Conservation (phyloP, 352 stramenopile species). For the Lagenidium giganteum region DNA sequence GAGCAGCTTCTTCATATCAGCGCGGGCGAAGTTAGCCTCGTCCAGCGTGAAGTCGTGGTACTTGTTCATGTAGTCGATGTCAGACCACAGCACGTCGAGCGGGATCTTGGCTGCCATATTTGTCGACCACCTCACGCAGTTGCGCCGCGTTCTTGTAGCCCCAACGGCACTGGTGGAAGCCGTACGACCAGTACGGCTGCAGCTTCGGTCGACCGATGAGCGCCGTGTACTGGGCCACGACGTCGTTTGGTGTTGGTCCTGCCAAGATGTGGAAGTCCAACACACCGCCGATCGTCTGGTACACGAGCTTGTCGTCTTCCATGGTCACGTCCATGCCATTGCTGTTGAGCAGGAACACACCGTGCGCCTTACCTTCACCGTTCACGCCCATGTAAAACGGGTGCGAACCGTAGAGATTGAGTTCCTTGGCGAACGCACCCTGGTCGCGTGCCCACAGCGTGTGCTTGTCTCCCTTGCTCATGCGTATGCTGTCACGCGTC, state of each 20-base stretch:
- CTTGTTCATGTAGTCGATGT: slow-evolving; percentile 54
- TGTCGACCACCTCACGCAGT: slow-evolving; percentile 23
- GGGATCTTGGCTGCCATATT: slow-evolving; percentile 33
- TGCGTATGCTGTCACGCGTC: slow-evolving; percentile 23
- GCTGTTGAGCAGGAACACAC: slow-evolving; percentile 46
- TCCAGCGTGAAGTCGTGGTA: slow-evolving; percentile 58
- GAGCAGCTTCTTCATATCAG: slow-evolving; percentile 29
- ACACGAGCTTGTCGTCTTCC: slow-evolving; percentile 28
- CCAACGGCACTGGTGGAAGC: slow-evolving; percentile 59
- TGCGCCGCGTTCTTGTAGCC: slow-evolving; percentile 22
- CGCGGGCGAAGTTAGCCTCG: slow-evolving; percentile 29
- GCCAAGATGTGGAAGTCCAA: slow-evolving; percentile 55
- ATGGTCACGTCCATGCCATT: slow-evolving; percentile 60
- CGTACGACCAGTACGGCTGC: slow-evolving; percentile 58
- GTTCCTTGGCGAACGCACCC: slow-evolving; percentile 24
- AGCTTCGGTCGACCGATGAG: slow-evolving; percentile 46
- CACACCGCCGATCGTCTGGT: slow-evolving; percentile 43
- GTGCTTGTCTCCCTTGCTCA: slow-evolving; percentile 32
- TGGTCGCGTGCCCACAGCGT: slow-evolving; percentile 39
- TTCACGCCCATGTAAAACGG: slow-evolving; percentile 45
- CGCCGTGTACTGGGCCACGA: slow-evolving; percentile 42
- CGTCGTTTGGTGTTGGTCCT: slow-evolving; percentile 29
- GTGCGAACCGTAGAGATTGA: slow-evolving; percentile 52
- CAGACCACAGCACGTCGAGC: slow-evolving; percentile 47
- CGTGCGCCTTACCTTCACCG: slow-evolving; percentile 27